These are phyloP conservation scores for Aureobasidium uvarum DNA, from an alignment of 2,329 filamentous ascomycete species.

Conservation along the genomic window DNA sequence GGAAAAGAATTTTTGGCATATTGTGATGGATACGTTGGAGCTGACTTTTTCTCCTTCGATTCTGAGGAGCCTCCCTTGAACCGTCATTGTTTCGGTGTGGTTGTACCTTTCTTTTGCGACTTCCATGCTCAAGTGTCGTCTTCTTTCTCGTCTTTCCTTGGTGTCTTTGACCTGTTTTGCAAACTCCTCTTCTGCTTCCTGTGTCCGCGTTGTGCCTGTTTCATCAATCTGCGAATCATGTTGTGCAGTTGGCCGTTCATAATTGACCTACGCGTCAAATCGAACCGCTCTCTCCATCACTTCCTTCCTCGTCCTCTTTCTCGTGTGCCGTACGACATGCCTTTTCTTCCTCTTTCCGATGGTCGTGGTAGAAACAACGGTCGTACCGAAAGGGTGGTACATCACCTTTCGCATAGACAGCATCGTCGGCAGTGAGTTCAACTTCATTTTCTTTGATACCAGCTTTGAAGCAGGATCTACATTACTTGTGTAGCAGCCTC, in stretches of 20 bases:
- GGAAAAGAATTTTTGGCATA: background rate
- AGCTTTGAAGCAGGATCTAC: background rate
- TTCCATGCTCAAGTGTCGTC: background rate
- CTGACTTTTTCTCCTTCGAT: too few relatives aligned
- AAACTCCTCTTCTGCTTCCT: background rate
- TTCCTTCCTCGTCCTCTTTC: background rate
- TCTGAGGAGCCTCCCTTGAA: too few relatives aligned
- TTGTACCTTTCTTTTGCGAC: too few relatives aligned
- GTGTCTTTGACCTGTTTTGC: background rate
- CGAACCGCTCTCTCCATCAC: background rate
- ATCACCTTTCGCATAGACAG: too few relatives aligned
- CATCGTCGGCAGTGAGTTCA: too few relatives aligned
- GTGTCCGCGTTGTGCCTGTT: background rate
- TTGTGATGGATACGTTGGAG: too few relatives aligned
- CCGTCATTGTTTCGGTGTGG: too few relatives aligned
- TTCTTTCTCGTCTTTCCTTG: background rate
- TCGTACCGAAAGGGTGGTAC: too few relatives aligned
- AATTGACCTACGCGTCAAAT: too few relatives aligned
- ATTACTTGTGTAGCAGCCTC: background rate
- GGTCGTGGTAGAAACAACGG: slow-evolving; percentile 1
- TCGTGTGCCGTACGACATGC: background rate
- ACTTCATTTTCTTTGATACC: background rate
- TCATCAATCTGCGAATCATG: too few relatives aligned
- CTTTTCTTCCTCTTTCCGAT: background rate
- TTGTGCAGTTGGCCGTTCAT: too few relatives aligned